Percentiles rank a stretch among this genome's conserved stretches.
Conservation (phyloP, 345 rosid genomes). For the Lagerstroemia speciosa region DNA sequence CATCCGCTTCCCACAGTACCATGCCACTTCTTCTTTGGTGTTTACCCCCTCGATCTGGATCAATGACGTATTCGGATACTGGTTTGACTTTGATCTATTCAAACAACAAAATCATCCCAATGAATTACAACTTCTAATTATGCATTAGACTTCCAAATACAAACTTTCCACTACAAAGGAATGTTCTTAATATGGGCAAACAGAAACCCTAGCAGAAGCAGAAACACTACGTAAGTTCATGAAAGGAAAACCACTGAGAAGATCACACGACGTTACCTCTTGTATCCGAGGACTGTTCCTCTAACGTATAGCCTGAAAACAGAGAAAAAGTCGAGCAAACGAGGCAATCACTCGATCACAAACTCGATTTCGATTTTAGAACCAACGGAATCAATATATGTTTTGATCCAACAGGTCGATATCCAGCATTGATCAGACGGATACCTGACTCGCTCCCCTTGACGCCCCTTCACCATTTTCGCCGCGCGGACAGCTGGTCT, state of each 20-base stretch:
- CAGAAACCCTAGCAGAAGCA: not conserved
- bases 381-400: no score
- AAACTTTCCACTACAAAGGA: no score
- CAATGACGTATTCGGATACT: constrained; percentile 67
- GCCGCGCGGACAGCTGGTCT: not conserved
- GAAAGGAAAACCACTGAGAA: not conserved
- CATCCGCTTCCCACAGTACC: constrained; percentile 82
- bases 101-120: not conserved
- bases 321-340: not conserved
- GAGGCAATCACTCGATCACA: no score
- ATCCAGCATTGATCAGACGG: not conserved
- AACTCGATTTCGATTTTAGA: no score
- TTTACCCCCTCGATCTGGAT: constrained; percentile 87
- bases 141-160: no score
- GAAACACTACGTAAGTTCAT: not conserved
- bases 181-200: no score
- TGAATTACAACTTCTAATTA: not conserved
- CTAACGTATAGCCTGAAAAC: constrained; percentile 62
- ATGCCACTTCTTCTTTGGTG: constrained; percentile 62
- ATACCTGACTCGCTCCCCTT: constrained; percentile 88
- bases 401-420: not conserved
- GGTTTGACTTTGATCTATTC: constrained; percentile 77
- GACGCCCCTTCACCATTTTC: constrained; percentile 86
- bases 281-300: constrained; percentile 80
- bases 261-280: constrained; percentile 35